These are phyloP conservation scores for Diaporthe amygdali DNA, from an alignment of 2,329 filamentous ascomycete species.

Conservation along the genomic window DNA sequence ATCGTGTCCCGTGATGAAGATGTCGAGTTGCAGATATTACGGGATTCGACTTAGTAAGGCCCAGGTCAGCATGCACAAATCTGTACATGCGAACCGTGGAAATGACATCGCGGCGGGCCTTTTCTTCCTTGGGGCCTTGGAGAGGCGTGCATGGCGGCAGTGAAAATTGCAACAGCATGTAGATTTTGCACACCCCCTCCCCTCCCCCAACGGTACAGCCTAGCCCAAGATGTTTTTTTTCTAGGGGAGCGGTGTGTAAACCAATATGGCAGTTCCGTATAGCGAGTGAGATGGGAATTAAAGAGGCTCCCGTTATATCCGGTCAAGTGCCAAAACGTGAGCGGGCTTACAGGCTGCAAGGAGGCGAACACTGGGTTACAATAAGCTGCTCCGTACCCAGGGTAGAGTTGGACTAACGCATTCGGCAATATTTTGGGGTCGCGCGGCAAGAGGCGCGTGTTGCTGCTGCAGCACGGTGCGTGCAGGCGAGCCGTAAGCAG, in stretches of 20 bases:
- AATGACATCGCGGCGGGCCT: not conserved
- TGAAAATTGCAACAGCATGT: not conserved
- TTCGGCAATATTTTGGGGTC: not conserved
- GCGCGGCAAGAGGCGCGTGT: not conserved
- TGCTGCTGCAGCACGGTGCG: not conserved
- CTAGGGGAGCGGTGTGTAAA: conserved; percentile 3
- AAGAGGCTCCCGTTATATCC: not conserved
- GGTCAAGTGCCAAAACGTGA: not conserved
- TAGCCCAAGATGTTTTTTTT: not conserved
- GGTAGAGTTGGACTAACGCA: not conserved
- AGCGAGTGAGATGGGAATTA: not conserved
- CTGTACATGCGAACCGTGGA: not conserved
- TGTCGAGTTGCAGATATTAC: not conserved
- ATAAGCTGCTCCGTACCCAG: not conserved
- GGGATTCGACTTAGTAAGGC: not conserved
- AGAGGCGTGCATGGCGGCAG: conserved; percentile 10
- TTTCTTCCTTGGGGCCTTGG: not conserved
- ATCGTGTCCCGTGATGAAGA: not conserved
- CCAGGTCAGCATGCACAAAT: not conserved
- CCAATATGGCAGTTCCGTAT: not conserved
- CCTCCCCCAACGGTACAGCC: not conserved
- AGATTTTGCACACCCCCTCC: too few relatives aligned
- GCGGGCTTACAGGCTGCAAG: not conserved
- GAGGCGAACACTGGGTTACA: not conserved
- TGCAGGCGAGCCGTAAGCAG: not conserved